Evolutionary conservation across 1,139 yeast species (phyloP), one percentile per base, ranked within the genome.

Genomic region (Protomyces inouyei): DNA sequence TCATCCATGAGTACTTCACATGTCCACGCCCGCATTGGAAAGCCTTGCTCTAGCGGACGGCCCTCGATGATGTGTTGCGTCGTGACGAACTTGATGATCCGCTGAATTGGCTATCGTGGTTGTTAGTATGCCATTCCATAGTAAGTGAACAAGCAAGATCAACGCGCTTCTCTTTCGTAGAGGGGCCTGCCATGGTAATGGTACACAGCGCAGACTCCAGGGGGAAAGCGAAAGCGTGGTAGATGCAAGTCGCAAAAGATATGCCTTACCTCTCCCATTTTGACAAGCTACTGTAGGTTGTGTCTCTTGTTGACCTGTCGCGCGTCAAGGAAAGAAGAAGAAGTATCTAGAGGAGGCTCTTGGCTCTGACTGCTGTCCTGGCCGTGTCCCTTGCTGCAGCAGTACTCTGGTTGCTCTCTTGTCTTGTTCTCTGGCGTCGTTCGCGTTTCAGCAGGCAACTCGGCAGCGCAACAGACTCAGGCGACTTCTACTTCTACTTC

Each of bases 21-120:
- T 54, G 88, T 82, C 98, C 98, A 93, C 76, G 85, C 85, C 73
- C 98, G 86, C 85, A 93, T 87, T n/a, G 98, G 98, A 74, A 87
- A 92, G 75, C 89, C 95, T 72, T 88, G 92, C 67, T 85, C 90
- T 35, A 96, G 91, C 32, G 96, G 92, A 46, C 86, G 86, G 73
- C 88, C 96, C 69, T 86, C 85, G 69, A 90, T 79, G 69, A 60
- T 57, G n/a, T 51, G 52, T 21, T 52, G 45, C 38, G 63, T 59
- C 43, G 63, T 59, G 38, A 59, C 63, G 28, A 59, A 59, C 53
- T 59, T 59, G 56, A 59, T 59, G n/a, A 55, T 59, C 45, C 46
- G 43, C 45, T 52, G 52, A 35, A 59, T 59, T 16, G 54, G 48
- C 48, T 43, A 10, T 18, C 23, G 12, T n/a, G 10, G 5, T 9